Conservation (phyloP, 371 early-diverging fungal genomes). For the Mucor indicus region DNA sequence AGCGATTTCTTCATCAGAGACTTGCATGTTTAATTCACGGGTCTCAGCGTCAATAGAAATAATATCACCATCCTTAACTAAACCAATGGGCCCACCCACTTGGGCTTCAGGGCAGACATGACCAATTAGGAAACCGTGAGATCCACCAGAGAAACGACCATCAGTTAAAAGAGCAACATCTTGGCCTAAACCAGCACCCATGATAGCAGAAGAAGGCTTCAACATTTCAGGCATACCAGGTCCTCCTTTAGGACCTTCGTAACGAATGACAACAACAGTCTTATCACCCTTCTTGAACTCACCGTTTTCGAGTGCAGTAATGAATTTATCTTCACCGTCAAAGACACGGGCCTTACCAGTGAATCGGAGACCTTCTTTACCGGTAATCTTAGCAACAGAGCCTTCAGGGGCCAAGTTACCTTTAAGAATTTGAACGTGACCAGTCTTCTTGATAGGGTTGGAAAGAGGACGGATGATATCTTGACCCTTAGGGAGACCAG, state of each 20-base stretch:
- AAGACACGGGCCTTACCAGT: slow-evolving; percentile 86
- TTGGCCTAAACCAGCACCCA: slow-evolving; percentile 97
- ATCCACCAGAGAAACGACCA: slow-evolving; percentile 96
- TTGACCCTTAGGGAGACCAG: slow-evolving; percentile 74
- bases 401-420: slow-evolving; percentile 95
- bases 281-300: slow-evolving; percentile 75
- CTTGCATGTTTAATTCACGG: slow-evolving; percentile 68
- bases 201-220: slow-evolving; percentile 94
- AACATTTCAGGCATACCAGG: slow-evolving; percentile 91
- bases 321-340: slow-evolving; percentile 89
- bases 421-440: slow-evolving; percentile 89
- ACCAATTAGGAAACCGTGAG: slow-evolving; percentile 98
- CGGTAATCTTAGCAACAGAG: slow-evolving; percentile 96
- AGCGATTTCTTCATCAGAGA: slow-evolving; percentile 76
- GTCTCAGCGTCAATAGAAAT: slow-evolving; percentile 84
- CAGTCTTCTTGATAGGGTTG: slow-evolving; percentile 88
- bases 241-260: slow-evolving; percentile 89
- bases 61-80: slow-evolving; percentile 84
- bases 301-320: slow-evolving; percentile 75
- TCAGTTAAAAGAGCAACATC: slow-evolving; percentile 96
- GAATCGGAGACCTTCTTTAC: slow-evolving; percentile 93
- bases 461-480: slow-evolving; percentile 83
- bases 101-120: slow-evolving; percentile 97
- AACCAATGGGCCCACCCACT: slow-evolving; percentile 93
- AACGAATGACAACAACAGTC: slow-evolving; percentile 75